These are phyloP conservation scores for Henckelia pumila DNA, from an alignment of 257 asterid genomes.

Conservation along the genomic window DNA sequence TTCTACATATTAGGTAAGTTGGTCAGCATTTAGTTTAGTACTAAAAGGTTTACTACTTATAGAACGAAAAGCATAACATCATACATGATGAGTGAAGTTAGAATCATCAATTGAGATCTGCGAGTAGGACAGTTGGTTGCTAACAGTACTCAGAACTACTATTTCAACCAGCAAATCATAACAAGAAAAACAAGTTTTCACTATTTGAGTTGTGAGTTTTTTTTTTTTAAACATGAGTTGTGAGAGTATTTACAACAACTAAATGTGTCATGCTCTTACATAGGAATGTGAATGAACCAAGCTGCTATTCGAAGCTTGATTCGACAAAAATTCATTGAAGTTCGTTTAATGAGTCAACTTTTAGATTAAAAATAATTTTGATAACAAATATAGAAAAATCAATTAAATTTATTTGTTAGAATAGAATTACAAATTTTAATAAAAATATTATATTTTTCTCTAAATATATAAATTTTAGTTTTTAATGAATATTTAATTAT, in stretches of 20 bases:
- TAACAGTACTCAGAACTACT: not conserved
- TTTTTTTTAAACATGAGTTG: too few species aligned
- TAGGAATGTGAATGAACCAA: too few species aligned
- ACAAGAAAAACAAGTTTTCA: not conserved
- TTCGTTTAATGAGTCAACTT: too few species aligned
- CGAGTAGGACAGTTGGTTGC: not conserved
- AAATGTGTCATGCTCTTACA: conserved; percentile 2
- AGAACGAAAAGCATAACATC: not conserved
- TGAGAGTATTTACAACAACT: not conserved
- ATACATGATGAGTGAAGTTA: not conserved
- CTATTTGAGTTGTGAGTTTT: conserved; percentile 7
- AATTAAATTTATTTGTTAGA: too few species aligned
- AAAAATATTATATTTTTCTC: too few species aligned
- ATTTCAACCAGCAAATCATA: conserved; percentile 18
- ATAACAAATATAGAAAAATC: too few species aligned
- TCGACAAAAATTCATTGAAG: too few species aligned
- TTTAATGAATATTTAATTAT: too few species aligned
- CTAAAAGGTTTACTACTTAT: conserved; percentile 8
- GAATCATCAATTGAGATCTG: not conserved
- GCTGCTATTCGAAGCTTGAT: too few species aligned
- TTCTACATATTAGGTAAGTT: not conserved
- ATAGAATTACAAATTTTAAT: too few species aligned
- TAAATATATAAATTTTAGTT: too few species aligned
- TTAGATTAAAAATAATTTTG: too few species aligned
- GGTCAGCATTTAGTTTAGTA: not conserved